Percentiles rank a stretch among this genome's conserved stretches.
Conservation (phyloP, 2,329 filamentous ascomycete genomes). For the Aspergillus ochraceus region DNA sequence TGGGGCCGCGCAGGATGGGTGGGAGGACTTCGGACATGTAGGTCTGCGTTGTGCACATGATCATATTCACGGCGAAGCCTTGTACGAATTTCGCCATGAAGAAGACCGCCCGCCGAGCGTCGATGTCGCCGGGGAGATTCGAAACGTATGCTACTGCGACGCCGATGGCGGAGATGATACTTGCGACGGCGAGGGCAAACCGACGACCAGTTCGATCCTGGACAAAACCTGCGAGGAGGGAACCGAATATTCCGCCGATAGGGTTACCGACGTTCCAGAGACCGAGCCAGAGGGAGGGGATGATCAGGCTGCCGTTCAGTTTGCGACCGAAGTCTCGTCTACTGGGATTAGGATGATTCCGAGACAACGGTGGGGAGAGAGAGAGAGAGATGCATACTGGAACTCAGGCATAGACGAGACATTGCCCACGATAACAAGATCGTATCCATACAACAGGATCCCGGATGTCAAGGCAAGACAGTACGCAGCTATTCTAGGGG, state of each 20-base stretch:
- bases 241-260: constrained; percentile 41
- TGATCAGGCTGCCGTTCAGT: constrained; percentile 32
- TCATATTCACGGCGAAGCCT: constrained; percentile 47
- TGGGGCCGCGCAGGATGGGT: constrained; percentile 46
- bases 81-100: constrained; percentile 49
- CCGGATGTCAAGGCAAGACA: constrained; percentile 20
- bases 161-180: constrained; percentile 38
- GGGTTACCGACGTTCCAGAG: constrained; percentile 46
- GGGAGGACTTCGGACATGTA: constrained; percentile 56
- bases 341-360: background rate
- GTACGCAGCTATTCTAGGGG: constrained; percentile 14
- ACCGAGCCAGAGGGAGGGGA: constrained; percentile 47
- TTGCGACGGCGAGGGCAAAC: constrained; percentile 36
- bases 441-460: constrained; percentile 35
- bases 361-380: background rate
- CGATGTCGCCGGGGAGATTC: constrained; percentile 28
- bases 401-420: constrained; percentile 23
- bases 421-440: constrained; percentile 33
- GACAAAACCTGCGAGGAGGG: constrained; percentile 39
- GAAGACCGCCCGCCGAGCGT: constrained; percentile 40
- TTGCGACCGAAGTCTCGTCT: constrained; percentile 35
- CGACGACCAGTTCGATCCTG: constrained; percentile 45
- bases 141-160: constrained; percentile 39
- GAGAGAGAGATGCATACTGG: constrained; percentile 11
- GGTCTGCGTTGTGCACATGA: constrained; percentile 47